Conservation (phyloP, 1,284 basidiomycete genomes). For the Sanghuangporus weigelae region DNA sequence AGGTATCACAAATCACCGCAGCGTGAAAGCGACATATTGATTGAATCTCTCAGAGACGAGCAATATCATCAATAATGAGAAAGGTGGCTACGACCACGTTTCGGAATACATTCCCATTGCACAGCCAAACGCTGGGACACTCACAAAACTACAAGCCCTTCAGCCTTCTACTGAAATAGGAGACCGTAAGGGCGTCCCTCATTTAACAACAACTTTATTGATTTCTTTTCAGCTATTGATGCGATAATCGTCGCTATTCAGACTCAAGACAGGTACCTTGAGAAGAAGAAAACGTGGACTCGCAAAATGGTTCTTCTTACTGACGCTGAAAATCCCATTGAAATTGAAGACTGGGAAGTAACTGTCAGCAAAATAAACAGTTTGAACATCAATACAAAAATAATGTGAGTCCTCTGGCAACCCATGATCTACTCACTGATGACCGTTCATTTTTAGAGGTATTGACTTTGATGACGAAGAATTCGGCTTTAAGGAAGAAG, state of each 20-base stretch:
- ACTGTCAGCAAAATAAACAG: constrained; percentile 66
- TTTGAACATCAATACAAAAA: constrained; percentile 51
- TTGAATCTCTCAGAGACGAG: constrained; percentile 51
- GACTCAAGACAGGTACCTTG: constrained; percentile 60
- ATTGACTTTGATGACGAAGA: constrained; percentile 83
- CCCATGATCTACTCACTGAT: neutral
- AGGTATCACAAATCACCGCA: constrained; percentile 36
- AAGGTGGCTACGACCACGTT: constrained; percentile 73
- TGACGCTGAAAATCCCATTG: constrained; percentile 70
- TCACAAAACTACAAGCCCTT: constrained; percentile 68
- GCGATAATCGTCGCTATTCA: constrained; percentile 83
- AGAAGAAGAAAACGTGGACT: constrained; percentile 71
- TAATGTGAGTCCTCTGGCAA: constrained; percentile 48
- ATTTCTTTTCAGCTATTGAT: constrained; percentile 61
- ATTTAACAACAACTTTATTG: constrained; percentile 12
- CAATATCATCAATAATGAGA: constrained; percentile 61
- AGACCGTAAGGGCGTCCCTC: constrained; percentile 53
- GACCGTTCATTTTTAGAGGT: constrained; percentile 44
- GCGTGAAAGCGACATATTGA: constrained; percentile 1
- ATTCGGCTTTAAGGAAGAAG: constrained; percentile 54
- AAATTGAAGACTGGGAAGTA: constrained; percentile 67
- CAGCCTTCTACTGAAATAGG: constrained; percentile 54
- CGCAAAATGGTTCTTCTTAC: constrained; percentile 78
- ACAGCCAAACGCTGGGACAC: constrained; percentile 70
- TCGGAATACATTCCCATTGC: constrained; percentile 74